A percentile compares a stretch with the other conserved stretches of the same genome.
Evolutionary conservation across 345 rosid genomes (phyloP).

Genomic region (Aurinia saxatilis): DNA sequence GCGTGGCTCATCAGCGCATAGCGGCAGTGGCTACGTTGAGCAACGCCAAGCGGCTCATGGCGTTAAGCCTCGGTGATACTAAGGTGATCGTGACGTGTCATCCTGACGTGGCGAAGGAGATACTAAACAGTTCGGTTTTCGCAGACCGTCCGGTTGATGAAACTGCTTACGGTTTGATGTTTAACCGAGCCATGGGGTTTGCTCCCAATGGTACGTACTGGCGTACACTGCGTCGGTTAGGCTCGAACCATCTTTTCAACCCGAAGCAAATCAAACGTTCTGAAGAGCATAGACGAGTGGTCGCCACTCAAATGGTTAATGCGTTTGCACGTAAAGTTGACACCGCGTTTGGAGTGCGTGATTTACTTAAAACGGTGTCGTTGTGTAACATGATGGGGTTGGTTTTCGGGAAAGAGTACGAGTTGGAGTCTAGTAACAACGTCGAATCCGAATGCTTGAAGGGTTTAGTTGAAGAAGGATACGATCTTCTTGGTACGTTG

Average conservation of each 20-base stretch:
- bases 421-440: conserved; percentile 27
- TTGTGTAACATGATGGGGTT: conserved; percentile 63
- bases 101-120: conserved; percentile 63
- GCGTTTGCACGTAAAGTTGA: conserved; percentile 19
- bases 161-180: conserved; percentile 70
- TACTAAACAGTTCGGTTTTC: conserved; percentile 57
- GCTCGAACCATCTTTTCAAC: conserved; percentile 51
- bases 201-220: conserved; percentile 67
- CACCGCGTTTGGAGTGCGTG: conserved; percentile 32
- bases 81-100: conserved; percentile 55
- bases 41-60: conserved; percentile 61
- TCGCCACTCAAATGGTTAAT: conserved; percentile 46
- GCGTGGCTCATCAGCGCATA: conserved; percentile 56
- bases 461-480: conserved; percentile 62
- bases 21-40: conserved; percentile 36
- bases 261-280: conserved; percentile 55
- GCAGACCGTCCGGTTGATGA: conserved; percentile 76
- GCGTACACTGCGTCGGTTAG: conserved; percentile 55
- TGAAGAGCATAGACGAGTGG: conserved; percentile 33
- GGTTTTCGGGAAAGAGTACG: conserved; percentile 54
- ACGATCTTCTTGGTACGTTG: conserved; percentile 51
- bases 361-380: conserved; percentile 58
- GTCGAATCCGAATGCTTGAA: conserved; percentile 40
- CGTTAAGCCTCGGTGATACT: conserved; percentile 60
- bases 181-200: conserved; percentile 71